These are phyloP conservation scores for Bretziella fagacearum DNA, from an alignment of 2,329 filamentous ascomycete genomes.

Conservation along the genomic window DNA sequence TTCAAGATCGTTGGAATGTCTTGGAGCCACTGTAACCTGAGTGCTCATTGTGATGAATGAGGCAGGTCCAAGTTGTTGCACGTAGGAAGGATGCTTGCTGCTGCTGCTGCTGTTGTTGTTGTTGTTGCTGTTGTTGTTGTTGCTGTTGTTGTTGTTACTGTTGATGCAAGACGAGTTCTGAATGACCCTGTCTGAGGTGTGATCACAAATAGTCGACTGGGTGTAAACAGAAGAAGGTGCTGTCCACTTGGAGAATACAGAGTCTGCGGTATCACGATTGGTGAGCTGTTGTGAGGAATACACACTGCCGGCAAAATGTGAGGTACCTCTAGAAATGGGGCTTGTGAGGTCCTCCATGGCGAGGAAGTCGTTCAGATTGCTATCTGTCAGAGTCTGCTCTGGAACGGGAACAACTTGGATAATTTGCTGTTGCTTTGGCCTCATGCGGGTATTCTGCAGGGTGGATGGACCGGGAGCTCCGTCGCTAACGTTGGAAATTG, in stretches of 20 bases:
- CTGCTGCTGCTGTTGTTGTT: slow-evolving; percentile 8
- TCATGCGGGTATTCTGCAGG: slow-evolving; percentile 2
- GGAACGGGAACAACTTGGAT: neutral
- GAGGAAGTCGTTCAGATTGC: slow-evolving; percentile 1
- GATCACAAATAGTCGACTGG: slow-evolving; percentile 10
- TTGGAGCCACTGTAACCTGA: slow-evolving; percentile 23
- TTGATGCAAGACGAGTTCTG: neutral
- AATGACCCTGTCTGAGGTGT: neutral
- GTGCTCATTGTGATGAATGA: slow-evolving; percentile 28
- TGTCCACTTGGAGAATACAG: slow-evolving; percentile 10
- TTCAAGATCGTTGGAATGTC: slow-evolving; percentile 9
- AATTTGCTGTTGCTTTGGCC: neutral
- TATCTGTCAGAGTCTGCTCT: neutral
- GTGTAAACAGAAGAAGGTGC: slow-evolving; percentile 8
- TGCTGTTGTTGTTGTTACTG: neutral
- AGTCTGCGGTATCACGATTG: slow-evolving; percentile 6
- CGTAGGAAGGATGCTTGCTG: slow-evolving; percentile 20
- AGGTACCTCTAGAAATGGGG: slow-evolving; percentile 6
- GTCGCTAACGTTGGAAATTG: slow-evolving; percentile 8
- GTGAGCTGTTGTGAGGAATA: neutral
- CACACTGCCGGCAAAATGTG: neutral
- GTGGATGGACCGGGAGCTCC: slow-evolving; percentile 5
- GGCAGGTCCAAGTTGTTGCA: slow-evolving; percentile 26
- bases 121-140: neutral
- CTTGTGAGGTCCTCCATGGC: slow-evolving; percentile 5